Evolutionary conservation across 495 filamentous ascomycete genomes (phyloP), one percentile per base, ranked within the genome.

Genomic region (Annulohypoxylon moriforme): DNA sequence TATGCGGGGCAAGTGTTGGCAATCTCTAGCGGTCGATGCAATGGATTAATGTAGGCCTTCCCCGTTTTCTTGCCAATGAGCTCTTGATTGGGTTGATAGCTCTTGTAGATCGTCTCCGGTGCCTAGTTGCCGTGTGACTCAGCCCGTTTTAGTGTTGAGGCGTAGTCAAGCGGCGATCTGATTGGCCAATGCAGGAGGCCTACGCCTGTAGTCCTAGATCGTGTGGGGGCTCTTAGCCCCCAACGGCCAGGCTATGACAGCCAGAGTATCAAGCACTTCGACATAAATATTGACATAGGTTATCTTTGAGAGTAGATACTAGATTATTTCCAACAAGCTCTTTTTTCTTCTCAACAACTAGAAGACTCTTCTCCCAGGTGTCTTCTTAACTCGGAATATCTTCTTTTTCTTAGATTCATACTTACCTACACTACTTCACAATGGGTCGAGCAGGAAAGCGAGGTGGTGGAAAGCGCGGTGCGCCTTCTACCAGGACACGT

Each of bases 391-490:
- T 36, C 31, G 34, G 11, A 10, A 63, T 31, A 49, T 38, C 9
- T 25, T n/a, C 10, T 16, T 16, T 16, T 18, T 22, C 5, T 27
- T n/a, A 27, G 38, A 31, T 40, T 29, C 27, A 29, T 29, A 29
- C 27, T 29, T 29, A 4, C 16, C 33, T 13, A 22, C 8, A 13
- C n/a, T 29, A 68, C 4, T n/a, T 36, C 20, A 67, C 31, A 57
- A 76, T 76, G 74, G 63, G 42, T 27, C 64, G 55, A 62, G 22
- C 9, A 33, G 11, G 1, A 1, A 69, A 66, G 18, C 64, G 34
- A 16, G 22, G 27, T 18, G 22, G 29, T 14, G 38, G 38, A 42
- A 73, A 64, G 47, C 47, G 52, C 5, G 2, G 16, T 13, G 13
- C 44, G 27, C 69, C 29, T 16, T 3, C 42, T 27, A 3, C 16